These are phyloP conservation scores for Plasmodium blacklocki DNA, from an alignment of 169 alveolate species.

Conservation along the genomic window DNA sequence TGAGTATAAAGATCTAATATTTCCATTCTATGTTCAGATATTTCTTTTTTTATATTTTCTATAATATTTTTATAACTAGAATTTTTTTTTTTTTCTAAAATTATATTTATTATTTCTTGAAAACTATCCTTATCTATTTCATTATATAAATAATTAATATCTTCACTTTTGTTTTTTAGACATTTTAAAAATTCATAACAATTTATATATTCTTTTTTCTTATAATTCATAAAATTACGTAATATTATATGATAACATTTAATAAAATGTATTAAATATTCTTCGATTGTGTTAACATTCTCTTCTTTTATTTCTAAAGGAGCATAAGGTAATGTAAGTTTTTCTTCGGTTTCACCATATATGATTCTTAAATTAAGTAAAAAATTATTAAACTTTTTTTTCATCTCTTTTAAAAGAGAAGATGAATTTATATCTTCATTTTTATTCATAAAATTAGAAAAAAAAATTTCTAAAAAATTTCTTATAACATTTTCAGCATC, in stretches of 20 bases:
- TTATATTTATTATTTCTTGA: slow-evolving; percentile 37
- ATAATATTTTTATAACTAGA: slow-evolving; percentile 65
- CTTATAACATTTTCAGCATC: slow-evolving; percentile 72
- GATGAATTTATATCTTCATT: slow-evolving; percentile 69
- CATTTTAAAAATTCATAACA: slow-evolving; percentile 43
- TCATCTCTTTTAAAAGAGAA: slow-evolving; percentile 59
- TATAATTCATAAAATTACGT: slow-evolving; percentile 61
- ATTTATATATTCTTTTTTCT: slow-evolving; percentile 36
- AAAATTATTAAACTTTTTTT: slow-evolving; percentile 72
- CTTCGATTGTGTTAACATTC: slow-evolving; percentile 44
- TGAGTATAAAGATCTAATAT: slow-evolving; percentile 55
- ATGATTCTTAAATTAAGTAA: slow-evolving; percentile 57
- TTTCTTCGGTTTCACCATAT: slow-evolving; percentile 62
- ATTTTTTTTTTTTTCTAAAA: slow-evolving; percentile 70
- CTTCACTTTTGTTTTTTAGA: slow-evolving; percentile 42
- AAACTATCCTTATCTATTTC: slow-evolving; percentile 63
- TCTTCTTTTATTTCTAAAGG: slow-evolving; percentile 62
- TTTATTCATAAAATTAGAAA: slow-evolving; percentile 69
- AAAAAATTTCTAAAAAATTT: slow-evolving; percentile 58
- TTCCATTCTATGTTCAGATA: slow-evolving; percentile 34
- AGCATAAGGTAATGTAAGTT: slow-evolving; percentile 39
- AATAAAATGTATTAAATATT: slow-evolving; percentile 57
- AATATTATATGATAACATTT: slow-evolving; percentile 66
- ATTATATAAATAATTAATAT: slow-evolving; percentile 38
- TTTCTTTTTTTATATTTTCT: slow-evolving; percentile 67